Base-by-base conservation (phyloP, 2,329 filamentous ascomycete genomes). In the Epichloe scottii region DNA sequence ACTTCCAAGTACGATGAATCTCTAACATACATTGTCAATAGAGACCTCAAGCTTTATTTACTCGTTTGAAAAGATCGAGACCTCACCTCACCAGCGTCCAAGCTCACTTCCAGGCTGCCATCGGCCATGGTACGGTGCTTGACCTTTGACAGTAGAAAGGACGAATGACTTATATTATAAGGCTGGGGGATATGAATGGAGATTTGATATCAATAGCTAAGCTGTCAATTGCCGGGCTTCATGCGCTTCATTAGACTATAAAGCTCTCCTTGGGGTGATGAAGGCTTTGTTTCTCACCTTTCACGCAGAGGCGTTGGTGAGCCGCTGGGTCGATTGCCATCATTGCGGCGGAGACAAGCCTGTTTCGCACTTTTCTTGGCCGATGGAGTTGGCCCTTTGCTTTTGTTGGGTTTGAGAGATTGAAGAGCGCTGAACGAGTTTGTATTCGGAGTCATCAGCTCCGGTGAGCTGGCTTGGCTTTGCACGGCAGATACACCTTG, bases 1-100 rank as follows among this genome's bases (percentile, higher is more conserved):
- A 59, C 78, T 82, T 1, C 87, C 87, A 11, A 88, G 68, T 8
- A 84, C 66, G 4, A 82, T 70, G 40, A 85, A 68, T 15, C 81
- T 76, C 79, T 84, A 48, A 1, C 6, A 7, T n/a, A 19, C 14
- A 26, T n/a, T 17, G 33, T 46, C 45, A 46, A 44, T 14, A 38
- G 7, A 30, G 26, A 30, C 1, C 26, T 3, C 19, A 53, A 65
- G 39, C 65, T 60, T 35, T 14, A 23, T 17, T 33, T 1, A n/a
- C 7, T 19, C 11, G 21, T 11, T 15, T 21, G 34, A 12, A n/a
- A 37, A 19, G 14, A 53, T 66, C 7, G 42, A 65, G 58, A 15
- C 2, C 41, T 15, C 19, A 77, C 77, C 66, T 80, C 77, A 50
- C 71, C 72, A n/a, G 73, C 70, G 3, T 65, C 59, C 3, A 79